These are phyloP conservation scores for Cichorium intybus DNA, from an alignment of 140 eudicot species.

Conservation along the genomic window DNA sequence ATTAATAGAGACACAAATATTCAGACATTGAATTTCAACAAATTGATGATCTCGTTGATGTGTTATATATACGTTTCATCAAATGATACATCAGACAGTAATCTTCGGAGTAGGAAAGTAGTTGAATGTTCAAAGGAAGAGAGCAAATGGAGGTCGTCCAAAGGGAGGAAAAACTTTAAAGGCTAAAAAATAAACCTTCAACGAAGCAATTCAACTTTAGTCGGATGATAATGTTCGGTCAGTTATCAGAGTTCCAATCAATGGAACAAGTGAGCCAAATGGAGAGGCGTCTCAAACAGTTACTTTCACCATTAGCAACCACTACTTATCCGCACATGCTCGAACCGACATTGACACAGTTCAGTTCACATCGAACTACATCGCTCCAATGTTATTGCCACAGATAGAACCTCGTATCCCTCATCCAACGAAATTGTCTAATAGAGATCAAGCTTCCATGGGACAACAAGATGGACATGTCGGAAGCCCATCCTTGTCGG, in stretches of 20 bases:
- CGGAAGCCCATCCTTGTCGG: no score
- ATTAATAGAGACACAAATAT: constrained; percentile 6
- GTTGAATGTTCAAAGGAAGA: constrained; percentile 9
- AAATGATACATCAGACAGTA: neutral
- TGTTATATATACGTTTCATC: constrained; percentile 8
- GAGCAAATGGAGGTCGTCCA: constrained; percentile 12
- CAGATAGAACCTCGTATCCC: neutral
- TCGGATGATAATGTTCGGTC: constrained; percentile 17
- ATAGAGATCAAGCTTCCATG: constrained; percentile 9
- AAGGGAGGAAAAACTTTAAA: constrained; percentile 18
- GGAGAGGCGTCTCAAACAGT: neutral
- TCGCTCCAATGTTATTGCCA: constrained; percentile 7
- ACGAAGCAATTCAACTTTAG: constrained; percentile 15
- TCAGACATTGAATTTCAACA: constrained; percentile 19
- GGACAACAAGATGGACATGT: no score
- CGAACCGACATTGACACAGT: constrained; percentile 16
- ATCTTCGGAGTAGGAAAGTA: neutral
- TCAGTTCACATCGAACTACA: constrained; percentile 22
- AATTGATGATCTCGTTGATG: constrained; percentile 13
- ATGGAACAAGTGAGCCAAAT: constrained; percentile 15
- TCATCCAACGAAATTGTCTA: neutral
- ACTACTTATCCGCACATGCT: constrained; percentile 5
- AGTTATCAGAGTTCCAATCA: constrained; percentile 40
- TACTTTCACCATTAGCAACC: constrained; percentile 4
- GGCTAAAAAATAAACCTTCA: constrained; percentile 28